A percentile compares a stretch with the other conserved stretches of the same genome.
phyloP scores from a whole-genome alignment of 148 eudicot species.

The Beta vulgaris region DNA sequence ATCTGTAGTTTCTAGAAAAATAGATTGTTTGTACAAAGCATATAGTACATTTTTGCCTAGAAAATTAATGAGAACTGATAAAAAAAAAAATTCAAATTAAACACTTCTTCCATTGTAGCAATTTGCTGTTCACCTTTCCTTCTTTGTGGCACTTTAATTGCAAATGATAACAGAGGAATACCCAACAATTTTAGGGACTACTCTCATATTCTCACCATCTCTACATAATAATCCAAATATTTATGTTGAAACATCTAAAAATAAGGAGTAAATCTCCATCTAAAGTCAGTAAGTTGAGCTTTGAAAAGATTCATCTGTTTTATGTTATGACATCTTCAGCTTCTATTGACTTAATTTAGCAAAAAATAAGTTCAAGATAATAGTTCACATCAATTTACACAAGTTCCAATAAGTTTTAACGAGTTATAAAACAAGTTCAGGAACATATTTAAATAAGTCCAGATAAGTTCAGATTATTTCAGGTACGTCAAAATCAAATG shows the following conservation, averaged over 20 bases:
- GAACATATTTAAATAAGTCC: too few relatives aligned
- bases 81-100: neutral
- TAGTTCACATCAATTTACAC: too few relatives aligned
- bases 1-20: constrained; percentile 10
- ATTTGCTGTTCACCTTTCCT: neutral
- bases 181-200: neutral
- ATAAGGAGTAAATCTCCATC: neutral
- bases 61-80: neutral
- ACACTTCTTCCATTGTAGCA: neutral
- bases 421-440: too few relatives aligned
- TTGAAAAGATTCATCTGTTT: neutral
- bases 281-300: neutral
- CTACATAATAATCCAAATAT: neutral
- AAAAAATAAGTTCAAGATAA: too few relatives aligned
- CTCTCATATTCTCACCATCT: neutral
- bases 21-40: constrained; percentile 4
- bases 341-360: too few relatives aligned
- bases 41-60: neutral
- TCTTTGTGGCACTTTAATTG: neutral
- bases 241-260: neutral
- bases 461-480: too few relatives aligned
- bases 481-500: too few relatives aligned
- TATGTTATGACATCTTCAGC: too few relatives aligned
- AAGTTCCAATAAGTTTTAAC: too few relatives aligned
- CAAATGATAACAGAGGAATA: neutral